Evolutionary conservation across 108 stramenopile genomes (phyloP).

Genomic region (Fragilariopsis cylindrus): DNA sequence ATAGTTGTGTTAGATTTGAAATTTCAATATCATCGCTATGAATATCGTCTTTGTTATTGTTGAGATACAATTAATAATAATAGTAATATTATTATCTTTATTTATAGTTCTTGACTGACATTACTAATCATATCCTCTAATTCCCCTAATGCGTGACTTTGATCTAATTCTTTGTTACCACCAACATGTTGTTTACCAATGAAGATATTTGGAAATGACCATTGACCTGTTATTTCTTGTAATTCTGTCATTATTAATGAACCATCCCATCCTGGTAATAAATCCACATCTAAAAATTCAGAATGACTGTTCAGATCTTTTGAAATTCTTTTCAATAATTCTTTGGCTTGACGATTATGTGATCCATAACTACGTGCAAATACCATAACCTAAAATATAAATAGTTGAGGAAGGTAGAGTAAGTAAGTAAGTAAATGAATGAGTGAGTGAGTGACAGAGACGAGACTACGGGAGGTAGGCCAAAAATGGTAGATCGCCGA

Average conservation of each 20-base stretch:
- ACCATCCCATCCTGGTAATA: constrained; percentile 34
- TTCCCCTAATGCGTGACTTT: constrained; percentile 33
- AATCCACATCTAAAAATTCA: constrained; percentile 37
- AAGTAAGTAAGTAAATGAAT: too few relatives aligned
- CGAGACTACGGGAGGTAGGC: not conserved
- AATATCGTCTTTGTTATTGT: too few relatives aligned
- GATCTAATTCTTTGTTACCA: constrained; percentile 36
- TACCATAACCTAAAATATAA: constrained; percentile 31
- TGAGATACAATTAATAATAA: too few relatives aligned
- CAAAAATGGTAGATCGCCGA: not conserved
- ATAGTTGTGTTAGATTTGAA: too few relatives aligned
- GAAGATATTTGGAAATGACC: constrained; percentile 40
- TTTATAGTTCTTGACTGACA: constrained; percentile 27
- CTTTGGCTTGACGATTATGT: constrained; percentile 28
- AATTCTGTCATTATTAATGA: constrained; percentile 26
- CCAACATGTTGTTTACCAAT: constrained; percentile 34
- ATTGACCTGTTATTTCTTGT: constrained; percentile 34
- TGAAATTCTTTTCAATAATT: constrained; percentile 12
- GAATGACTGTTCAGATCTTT: constrained; percentile 18
- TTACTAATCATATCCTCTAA: constrained; percentile 29
- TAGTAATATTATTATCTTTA: not conserved
- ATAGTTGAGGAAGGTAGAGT: too few relatives aligned
- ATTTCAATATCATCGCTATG: too few relatives aligned
- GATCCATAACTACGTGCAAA: constrained; percentile 41
- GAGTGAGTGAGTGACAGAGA: too few relatives aligned